These are phyloP conservation scores for Taxillus chinensis DNA, from an alignment of 164 flowering plant species.

Conservation along the genomic window DNA sequence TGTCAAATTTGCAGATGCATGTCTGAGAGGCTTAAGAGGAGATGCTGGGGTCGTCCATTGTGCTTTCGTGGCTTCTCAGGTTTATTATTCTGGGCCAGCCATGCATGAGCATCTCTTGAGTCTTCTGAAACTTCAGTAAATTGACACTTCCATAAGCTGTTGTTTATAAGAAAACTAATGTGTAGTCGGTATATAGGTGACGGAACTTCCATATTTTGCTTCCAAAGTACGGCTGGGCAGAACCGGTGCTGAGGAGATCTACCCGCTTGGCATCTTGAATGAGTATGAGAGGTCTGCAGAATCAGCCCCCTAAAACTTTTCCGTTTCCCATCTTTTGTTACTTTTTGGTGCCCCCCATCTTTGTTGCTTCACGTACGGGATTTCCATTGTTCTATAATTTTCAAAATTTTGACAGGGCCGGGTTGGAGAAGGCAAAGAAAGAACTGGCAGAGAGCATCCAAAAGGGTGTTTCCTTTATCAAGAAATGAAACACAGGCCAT, in stretches of 20 bases:
- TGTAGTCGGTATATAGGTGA: conserved; percentile 38
- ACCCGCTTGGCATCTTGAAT: conserved; percentile 73
- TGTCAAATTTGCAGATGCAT: conserved; percentile 88
- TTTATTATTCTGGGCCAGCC: conserved; percentile 4
- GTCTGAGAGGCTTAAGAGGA: conserved; percentile 80
- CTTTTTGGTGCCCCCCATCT: neutral
- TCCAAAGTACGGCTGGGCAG: conserved; percentile 83
- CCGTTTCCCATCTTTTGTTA: too few relatives aligned
- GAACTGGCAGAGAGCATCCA: conserved; percentile 77
- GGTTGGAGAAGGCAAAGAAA: conserved; percentile 91
- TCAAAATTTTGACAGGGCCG: conserved; percentile 36
- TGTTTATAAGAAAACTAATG: neutral
- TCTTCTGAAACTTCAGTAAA: neutral
- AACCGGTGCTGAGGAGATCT: conserved; percentile 71
- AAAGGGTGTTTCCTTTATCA: conserved; percentile 72
- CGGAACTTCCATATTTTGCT: conserved; percentile 96
- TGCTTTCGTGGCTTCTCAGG: conserved; percentile 82
- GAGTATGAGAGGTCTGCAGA: conserved; percentile 71
- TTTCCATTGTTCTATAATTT: neutral
- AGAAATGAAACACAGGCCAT: conserved; percentile 26
- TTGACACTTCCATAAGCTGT: neutral
- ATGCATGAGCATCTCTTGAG: neutral
- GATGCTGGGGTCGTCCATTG: conserved; percentile 76
- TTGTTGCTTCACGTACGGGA: neutral
- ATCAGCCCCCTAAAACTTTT: neutral